Percentiles rank a stretch among this genome's conserved stretches.
phyloP scores from a whole-genome alignment of 768 basidiomycete genomes.

The Mycena alexandri region DNA sequence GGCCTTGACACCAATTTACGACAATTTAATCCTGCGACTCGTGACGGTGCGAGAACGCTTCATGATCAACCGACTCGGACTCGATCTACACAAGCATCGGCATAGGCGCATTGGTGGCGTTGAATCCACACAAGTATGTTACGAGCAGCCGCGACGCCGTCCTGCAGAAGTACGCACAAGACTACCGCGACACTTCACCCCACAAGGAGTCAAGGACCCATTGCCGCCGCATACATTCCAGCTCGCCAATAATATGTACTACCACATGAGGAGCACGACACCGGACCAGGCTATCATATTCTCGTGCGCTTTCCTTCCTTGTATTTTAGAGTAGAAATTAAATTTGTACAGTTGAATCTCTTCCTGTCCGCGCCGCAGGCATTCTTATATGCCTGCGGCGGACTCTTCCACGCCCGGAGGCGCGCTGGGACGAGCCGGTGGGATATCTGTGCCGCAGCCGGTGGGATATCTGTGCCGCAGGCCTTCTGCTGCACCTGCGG shows the following conservation, averaged over 20 bases:
- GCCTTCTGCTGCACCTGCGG: no score
- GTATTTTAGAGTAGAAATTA: no score
- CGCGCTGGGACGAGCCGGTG: no score
- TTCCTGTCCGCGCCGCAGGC: no score
- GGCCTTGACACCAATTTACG: slow-evolving; percentile 73
- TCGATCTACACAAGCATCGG: slow-evolving; percentile 83
- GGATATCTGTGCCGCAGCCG: no score
- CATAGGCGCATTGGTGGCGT: slow-evolving; percentile 79
- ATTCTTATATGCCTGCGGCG: no score
- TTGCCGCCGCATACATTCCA: slow-evolving; percentile 93
- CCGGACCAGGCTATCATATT: slow-evolving; percentile 86
- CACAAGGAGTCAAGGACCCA: slow-evolving; percentile 67
- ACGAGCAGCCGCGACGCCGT: slow-evolving; percentile 85
- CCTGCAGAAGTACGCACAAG: slow-evolving; percentile 87
- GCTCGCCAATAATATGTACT: slow-evolving; percentile 91
- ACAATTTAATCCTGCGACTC: slow-evolving; percentile 87
- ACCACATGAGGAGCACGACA: slow-evolving; percentile 93
- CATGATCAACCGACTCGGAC: slow-evolving; percentile 86
- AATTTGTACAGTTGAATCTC: no score
- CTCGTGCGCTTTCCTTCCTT: no score
- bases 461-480: no score
- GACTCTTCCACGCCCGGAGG: no score
- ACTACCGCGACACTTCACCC: slow-evolving; percentile 82
- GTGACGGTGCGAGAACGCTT: slow-evolving; percentile 87
- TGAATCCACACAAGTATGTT: slow-evolving; percentile 96